These are phyloP conservation scores for Aureobasidium leucospermi DNA, from an alignment of 2,329 filamentous ascomycete genomes.

Conservation along the genomic window DNA sequence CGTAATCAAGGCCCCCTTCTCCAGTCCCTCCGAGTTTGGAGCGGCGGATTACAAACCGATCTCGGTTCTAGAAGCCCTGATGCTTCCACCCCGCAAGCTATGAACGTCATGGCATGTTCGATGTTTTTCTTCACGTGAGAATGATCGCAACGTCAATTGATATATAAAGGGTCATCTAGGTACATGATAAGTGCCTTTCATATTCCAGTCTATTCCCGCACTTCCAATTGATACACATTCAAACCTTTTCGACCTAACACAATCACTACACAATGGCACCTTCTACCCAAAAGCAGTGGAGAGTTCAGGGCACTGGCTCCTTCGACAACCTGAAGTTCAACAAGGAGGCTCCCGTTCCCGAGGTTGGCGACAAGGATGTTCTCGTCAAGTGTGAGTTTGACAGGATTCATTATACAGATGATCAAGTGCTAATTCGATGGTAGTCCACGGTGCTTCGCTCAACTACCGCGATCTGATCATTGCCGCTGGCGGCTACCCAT, in stretches of 20 bases:
- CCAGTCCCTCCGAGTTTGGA: constrained; percentile 1
- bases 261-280: constrained; percentile 29
- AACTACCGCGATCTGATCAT: constrained; percentile 46
- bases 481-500: constrained; percentile 39
- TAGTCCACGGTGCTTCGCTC: constrained; percentile 41
- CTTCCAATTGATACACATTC: background rate
- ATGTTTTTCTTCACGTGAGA: constrained; percentile 2
- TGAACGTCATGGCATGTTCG: constrained; percentile 7
- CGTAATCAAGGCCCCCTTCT: constrained; percentile 4
- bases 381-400: constrained; percentile 52
- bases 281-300: constrained; percentile 51
- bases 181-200: background rate
- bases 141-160: background rate
- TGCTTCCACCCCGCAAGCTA: constrained; percentile 7
- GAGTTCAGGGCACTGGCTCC: constrained; percentile 44
- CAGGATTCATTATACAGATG: background rate
- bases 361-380: constrained; percentile 62
- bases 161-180: background rate
- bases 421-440: constrained; percentile 9
- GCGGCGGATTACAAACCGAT: constrained; percentile 11
- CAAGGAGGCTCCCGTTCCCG: constrained; percentile 45
- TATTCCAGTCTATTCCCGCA: background rate
- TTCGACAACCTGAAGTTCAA: constrained; percentile 56
- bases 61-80: constrained; percentile 11
- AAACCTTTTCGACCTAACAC: background rate